Evolutionary conservation across 2,329 filamentous ascomycete genomes (phyloP).

Genomic region (Esteya vermicola): DNA sequence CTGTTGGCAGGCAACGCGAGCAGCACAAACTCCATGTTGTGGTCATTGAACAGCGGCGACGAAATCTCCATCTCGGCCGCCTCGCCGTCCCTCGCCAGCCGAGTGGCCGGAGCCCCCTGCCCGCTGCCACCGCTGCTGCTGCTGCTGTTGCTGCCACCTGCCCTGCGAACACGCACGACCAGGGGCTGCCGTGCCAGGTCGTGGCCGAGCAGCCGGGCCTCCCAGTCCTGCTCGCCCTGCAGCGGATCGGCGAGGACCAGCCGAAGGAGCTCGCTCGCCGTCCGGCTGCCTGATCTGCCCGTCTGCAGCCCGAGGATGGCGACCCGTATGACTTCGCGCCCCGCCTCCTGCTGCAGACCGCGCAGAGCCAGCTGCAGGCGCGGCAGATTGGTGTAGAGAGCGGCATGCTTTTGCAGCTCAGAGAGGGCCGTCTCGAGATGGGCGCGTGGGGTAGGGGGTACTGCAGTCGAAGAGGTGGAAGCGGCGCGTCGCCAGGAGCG

Average conservation of each 20-base stretch:
- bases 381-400: conserved; percentile 51
- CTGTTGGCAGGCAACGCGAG: too few species aligned
- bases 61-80: conserved; percentile 35
- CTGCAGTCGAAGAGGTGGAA: conserved; percentile 12
- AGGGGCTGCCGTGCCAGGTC: conserved; percentile 41
- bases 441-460: conserved; percentile 2
- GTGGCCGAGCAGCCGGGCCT: conserved; percentile 41
- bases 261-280: conserved; percentile 51
- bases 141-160: conserved; percentile 10
- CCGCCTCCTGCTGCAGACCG: conserved; percentile 42
- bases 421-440: conserved; percentile 46
- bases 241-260: conserved; percentile 60
- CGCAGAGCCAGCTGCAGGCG: conserved; percentile 57
- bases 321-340: conserved; percentile 42
- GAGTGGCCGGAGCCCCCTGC: conserved; percentile 10
- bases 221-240: conserved; percentile 49
- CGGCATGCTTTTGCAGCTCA: conserved; percentile 45
- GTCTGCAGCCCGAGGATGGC: conserved; percentile 37
- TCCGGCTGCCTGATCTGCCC: conserved; percentile 23
- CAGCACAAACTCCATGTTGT: conserved; percentile 51
- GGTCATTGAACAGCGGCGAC: conserved; percentile 43
- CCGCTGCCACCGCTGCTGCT: conserved; percentile 20
- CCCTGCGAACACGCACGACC: conserved; percentile 46
- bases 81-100: conserved; percentile 16
- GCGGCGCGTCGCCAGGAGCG: conserved; percentile 10